Base-by-base conservation (phyloP, 495 filamentous ascomycete genomes). In the Neurospora hispaniola region DNA sequence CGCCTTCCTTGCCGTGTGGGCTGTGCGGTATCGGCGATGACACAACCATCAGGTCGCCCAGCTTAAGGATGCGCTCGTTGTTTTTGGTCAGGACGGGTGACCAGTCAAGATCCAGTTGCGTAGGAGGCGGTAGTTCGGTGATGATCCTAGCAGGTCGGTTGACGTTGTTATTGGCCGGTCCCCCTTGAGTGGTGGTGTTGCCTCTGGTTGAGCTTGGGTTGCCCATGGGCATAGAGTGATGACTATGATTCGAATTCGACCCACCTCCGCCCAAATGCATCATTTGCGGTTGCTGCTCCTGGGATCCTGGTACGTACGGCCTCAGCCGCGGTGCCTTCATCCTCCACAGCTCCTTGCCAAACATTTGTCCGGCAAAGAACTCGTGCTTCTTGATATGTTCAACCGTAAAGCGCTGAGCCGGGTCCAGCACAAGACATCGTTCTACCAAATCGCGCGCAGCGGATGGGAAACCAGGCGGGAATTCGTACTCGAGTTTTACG, bases 31-130 rank as follows among this genome's bases (percentile, higher is more conserved):
- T 78, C 83, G 93, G 92, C 4, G 92, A 88, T 4, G 93, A 91
- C 74, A 91, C 83, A 11, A 98, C 94, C 77, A 93, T 86, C 70
- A 97, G 82, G 76, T 98, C 97, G 4, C 96, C 96, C 35, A 99
- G 85, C 79, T 97, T 97, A 73, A 99, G 80, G 71, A 99, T 99
- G 69, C 96, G 87, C 83, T 99, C 96, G 77, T 98, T 97, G 72
- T 87, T 89, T 72, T 89, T 90, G 41, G 92, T 97, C 71, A 99
- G 82, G 4, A 99, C 96, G 10, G 96, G 96, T 2, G 95, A 98
- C 96, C 96, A 99, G 82, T 98, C 96, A 72, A 99, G 97, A 81
- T 99, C 96, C 18, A 99, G 85, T 80, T 99, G 96, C 72, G 92
- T 97, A 11, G 96, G 96, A 41, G 96, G 94, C 2, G 96, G 94